Percentiles rank a stretch among this genome's conserved stretches.
phyloP scores from a whole-genome alignment of 228 moss, liverwort and hornwort species.

The Sphagnum magellanicum region DNA sequence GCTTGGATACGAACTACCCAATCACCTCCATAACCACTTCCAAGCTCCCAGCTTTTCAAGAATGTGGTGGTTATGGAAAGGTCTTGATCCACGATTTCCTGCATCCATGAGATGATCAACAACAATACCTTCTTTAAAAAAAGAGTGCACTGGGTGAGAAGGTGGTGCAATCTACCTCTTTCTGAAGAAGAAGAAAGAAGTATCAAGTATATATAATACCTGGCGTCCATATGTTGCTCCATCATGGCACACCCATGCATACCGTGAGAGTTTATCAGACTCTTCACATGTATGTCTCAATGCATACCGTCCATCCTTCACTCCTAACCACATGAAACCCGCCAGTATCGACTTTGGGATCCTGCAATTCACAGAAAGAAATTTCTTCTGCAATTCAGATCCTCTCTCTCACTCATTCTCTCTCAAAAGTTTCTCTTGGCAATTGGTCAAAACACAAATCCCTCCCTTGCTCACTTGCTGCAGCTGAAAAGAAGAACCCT shows the following conservation, averaged over 20 bases:
- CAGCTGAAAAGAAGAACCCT: no score
- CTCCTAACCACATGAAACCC: constrained; percentile 92
- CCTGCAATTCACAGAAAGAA: constrained; percentile 28
- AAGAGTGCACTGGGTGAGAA: neutral
- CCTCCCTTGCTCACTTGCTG: no score
- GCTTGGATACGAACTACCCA: constrained; percentile 83
- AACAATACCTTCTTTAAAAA: neutral
- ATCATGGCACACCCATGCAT: constrained; percentile 94
- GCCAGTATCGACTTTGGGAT: constrained; percentile 79
- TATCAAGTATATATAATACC: constrained; percentile 21
- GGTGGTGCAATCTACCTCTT: neutral
- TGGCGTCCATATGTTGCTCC: constrained; percentile 82
- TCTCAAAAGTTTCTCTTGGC: no score
- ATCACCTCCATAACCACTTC: constrained; percentile 89
- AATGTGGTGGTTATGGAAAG: constrained; percentile 71
- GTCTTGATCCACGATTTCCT: constrained; percentile 82
- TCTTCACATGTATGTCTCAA: constrained; percentile 89
- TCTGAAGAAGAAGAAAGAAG: neutral
- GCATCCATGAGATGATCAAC: constrained; percentile 7
- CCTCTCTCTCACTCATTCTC: neutral
- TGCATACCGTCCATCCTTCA: constrained; percentile 65
- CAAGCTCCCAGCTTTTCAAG: constrained; percentile 59
- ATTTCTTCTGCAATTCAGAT: neutral
- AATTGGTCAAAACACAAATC: no score
- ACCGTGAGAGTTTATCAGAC: constrained; percentile 65